phyloP scores from a whole-genome alignment of 2,329 filamentous ascomycete genomes.

The Didymella pinodella region DNA sequence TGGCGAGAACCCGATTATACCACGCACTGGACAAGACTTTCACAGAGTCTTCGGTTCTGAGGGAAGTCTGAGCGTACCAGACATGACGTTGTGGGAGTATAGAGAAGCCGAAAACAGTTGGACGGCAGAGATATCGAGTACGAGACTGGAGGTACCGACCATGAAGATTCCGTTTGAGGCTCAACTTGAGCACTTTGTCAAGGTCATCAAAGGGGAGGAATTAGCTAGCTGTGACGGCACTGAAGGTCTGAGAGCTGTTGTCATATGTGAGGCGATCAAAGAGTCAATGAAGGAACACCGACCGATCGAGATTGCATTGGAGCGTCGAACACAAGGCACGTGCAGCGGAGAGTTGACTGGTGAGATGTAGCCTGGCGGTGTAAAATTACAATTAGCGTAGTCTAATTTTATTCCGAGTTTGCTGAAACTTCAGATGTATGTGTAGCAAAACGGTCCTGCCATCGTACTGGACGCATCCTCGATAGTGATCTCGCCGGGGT shows the following conservation, averaged over 20 bases:
- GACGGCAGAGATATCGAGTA: neutral
- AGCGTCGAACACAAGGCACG: neutral
- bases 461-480: constrained; percentile 54
- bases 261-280: constrained; percentile 6
- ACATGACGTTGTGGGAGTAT: constrained; percentile 2
- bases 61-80: neutral
- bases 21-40: constrained; percentile 1
- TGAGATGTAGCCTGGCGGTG: too few relatives aligned
- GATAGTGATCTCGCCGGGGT: constrained; percentile 46
- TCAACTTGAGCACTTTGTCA: constrained; percentile 4
- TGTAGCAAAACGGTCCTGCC: constrained; percentile 57
- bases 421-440: constrained; percentile 42
- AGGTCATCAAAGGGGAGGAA: neutral
- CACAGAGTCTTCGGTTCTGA: neutral
- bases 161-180: constrained; percentile 1
- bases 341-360: too few relatives aligned
- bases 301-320: neutral
- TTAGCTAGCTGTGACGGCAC: neutral
- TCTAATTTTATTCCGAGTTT: too few relatives aligned
- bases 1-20: constrained; percentile 6
- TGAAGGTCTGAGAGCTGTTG: constrained; percentile 1
- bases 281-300: constrained; percentile 2
- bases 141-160: neutral
- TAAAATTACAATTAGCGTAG: too few relatives aligned
- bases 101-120: neutral